phyloP scores from a whole-genome alignment of 202 grass and related monocot genomes.

The Panicum hallii region DNA sequence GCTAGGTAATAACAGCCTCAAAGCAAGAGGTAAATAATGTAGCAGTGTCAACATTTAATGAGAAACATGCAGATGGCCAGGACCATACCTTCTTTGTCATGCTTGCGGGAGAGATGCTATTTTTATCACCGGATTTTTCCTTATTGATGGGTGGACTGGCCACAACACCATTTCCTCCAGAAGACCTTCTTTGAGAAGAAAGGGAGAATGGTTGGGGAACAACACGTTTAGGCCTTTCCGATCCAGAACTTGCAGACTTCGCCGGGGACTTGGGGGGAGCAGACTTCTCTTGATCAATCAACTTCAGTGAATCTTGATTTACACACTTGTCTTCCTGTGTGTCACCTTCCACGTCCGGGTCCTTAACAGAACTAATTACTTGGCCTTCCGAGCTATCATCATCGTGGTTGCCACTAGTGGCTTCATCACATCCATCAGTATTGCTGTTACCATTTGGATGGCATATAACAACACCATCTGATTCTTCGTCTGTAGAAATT shows the following conservation, averaged over 20 bases:
- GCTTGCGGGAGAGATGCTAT: conserved; percentile 41
- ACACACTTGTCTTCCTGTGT: conserved; percentile 63
- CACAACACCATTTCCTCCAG: conserved; percentile 51
- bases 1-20: conserved; percentile 14
- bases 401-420: conserved; percentile 57
- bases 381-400: conserved; percentile 63
- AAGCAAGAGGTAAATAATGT: conserved; percentile 32
- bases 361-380: conserved; percentile 37
- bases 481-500: conserved; percentile 69
- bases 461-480: conserved; percentile 60
- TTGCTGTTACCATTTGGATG: conserved; percentile 55
- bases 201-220: conserved; percentile 73
- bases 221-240: conserved; percentile 55
- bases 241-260: conserved; percentile 62
- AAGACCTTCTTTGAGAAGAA: conserved; percentile 69
- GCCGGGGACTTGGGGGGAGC: conserved; percentile 55
- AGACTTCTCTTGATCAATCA: conserved; percentile 55
- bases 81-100: conserved; percentile 56
- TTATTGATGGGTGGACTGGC: conserved; percentile 34
- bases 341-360: conserved; percentile 34
- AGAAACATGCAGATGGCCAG: background rate
- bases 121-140: conserved; percentile 52
- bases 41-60: conserved; percentile 6
- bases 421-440: conserved; percentile 40
- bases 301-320: conserved; percentile 61